Base-by-base conservation (phyloP, 257 asterid species). In the Forsythia suspensa region DNA sequence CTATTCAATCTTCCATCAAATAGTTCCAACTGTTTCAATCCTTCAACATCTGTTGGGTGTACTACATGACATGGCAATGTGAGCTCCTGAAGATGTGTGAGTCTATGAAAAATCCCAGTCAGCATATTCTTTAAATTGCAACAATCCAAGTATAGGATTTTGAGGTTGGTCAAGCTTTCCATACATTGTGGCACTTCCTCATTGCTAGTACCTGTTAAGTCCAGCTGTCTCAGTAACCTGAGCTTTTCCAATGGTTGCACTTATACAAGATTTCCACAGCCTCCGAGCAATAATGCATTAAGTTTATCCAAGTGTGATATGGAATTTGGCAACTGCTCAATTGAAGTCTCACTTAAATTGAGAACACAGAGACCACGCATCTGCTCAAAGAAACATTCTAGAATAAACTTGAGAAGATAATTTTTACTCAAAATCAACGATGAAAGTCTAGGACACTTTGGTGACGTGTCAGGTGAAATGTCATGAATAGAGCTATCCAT, bases 101-200 rank as follows among this genome's bases (percentile, higher is more conserved):
- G n/a, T n/a, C n/a, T n/a, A n/a, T n/a, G n/a, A n/a, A n/a, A n/a
- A n/a, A n/a, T n/a, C n/a, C n/a, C n/a, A n/a, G n/a, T n/a, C n/a
- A n/a, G n/a, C n/a, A n/a, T n/a, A n/a, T n/a, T n/a, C n/a, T n/a
- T n/a, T n/a, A n/a, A n/a, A n/a, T n/a, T n/a, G n/a, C n/a, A n/a
- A n/a, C n/a, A n/a, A n/a, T n/a, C n/a, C n/a, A n/a, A n/a, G n/a
- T n/a, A n/a, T n/a, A n/a, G n/a, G n/a, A n/a, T n/a, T n/a, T n/a
- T n/a, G n/a, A n/a, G n/a, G n/a, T n/a, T n/a, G n/a, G n/a, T n/a
- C 74, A 79, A 71, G 67, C 43, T 55, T 76, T 82, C 72, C 1
- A 81, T 52, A 51, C 85, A 83, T 51, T 68, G 48, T n/a, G 88
- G 88, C 70, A 76, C 36, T 68, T 75, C n/a, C n/a, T n/a, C n/a